Percentiles rank a stretch among this genome's conserved stretches.
These are phyloP conservation scores for Dothistroma pini DNA, from an alignment of 2,329 filamentous ascomycete species.

Conservation along the genomic window DNA sequence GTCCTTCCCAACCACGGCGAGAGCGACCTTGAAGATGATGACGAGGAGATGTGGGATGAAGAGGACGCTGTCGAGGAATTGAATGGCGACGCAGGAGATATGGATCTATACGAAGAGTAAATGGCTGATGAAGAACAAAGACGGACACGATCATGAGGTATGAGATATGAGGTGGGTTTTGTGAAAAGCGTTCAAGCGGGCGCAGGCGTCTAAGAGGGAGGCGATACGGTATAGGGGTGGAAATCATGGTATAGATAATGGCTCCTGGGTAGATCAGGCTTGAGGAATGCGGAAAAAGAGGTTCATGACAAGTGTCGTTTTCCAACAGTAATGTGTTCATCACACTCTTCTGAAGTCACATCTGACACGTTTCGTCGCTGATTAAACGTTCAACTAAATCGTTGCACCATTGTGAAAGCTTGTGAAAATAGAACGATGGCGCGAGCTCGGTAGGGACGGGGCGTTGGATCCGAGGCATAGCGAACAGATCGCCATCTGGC, in stretches of 20 bases:
- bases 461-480: not conserved
- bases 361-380: not conserved
- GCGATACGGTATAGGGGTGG: not conserved
- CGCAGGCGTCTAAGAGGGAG: slow-evolving; percentile 1
- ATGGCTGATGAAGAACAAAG: slow-evolving; percentile 3
- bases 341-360: too few relatives aligned
- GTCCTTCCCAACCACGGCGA: slow-evolving; percentile 80
- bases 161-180: not conserved
- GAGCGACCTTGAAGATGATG: slow-evolving; percentile 49
- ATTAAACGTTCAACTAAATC: not conserved
- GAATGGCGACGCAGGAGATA: slow-evolving; percentile 51
- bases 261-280: slow-evolving; percentile 6
- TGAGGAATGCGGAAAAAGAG: not conserved
- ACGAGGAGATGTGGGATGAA: slow-evolving; percentile 71
- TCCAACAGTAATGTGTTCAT: not conserved
- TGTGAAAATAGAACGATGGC: not conserved
- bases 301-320: not conserved
- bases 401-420: not conserved
- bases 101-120: slow-evolving; percentile 59
- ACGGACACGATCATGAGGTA: not conserved
- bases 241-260: not conserved
- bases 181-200: slow-evolving; percentile 22
- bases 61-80: slow-evolving; percentile 70
- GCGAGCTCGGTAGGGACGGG: not conserved
- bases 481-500: not conserved